Evolutionary conservation across 306 rosid genomes (phyloP), one percentile per base, ranked within the genome.

Genomic region (Vigna nakashimae): DNA sequence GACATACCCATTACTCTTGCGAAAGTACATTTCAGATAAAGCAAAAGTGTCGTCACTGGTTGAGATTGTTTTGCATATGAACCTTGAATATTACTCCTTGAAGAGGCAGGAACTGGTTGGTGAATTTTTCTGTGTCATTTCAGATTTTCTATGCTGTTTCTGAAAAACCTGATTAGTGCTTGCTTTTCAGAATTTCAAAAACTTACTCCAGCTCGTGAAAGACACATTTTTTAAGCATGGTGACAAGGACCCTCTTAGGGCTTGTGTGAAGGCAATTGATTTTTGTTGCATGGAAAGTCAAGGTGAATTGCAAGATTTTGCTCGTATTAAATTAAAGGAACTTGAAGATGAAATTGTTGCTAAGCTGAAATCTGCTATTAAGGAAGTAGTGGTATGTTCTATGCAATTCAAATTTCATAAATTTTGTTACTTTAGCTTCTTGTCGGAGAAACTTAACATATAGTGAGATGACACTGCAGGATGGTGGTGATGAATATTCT

Each of bases 401-500:
- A 49, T 46, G 20, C 68, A 66, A 56, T 56, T 51, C 13, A 53
- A 70, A 65, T 83, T 12, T 22, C 65, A 77, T 56, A 56, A 56
- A 43, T 49, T 69, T 45, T 74, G 56, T 79, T 81, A 72, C 60
- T 69, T 83, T 69, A 65, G 60, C 53, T 79, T 49, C 57, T 73
- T n/a, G 24, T 50, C 24, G 73, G 58, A 73, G 71, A 79, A 73
- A 71, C 78, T 20, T 83, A 68, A 86, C 85, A 13, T 68, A 40
- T 55, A 69, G 51, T 66, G 74, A 52, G 66, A 64, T 62, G 78
- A 53, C 75, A 65, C 58, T 84, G 87, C 97, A 95, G 98, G 93
- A 87, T 82, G 98, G 98, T 74, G 98, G 86, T 73, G 98, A 95
- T 80, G 98, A 95, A 67, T 95, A 95, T 86, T 85, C 98, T 63